Evolutionary conservation across 768 basidiomycete genomes (phyloP).

Genomic region (Suillus brevipes): DNA sequence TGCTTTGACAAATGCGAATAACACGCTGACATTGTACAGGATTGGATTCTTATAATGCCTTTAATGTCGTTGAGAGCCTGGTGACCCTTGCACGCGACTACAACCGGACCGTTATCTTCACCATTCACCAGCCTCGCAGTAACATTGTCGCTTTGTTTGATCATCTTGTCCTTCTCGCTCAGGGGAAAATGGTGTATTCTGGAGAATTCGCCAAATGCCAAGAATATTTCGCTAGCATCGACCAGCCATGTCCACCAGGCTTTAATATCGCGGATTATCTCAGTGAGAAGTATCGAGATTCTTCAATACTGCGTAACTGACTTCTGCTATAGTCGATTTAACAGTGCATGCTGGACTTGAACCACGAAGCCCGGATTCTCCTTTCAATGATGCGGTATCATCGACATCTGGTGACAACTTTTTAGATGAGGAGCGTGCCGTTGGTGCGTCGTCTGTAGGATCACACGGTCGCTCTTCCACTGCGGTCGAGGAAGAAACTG

Average conservation of each 20-base stretch:
- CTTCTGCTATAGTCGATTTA: slow-evolving; percentile 55
- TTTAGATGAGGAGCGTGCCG: slow-evolving; percentile 72
- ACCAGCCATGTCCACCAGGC: slow-evolving; percentile 83
- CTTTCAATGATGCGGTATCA: slow-evolving; percentile 48
- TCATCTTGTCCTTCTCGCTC: slow-evolving; percentile 81
- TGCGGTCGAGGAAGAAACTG: slow-evolving; percentile 47
- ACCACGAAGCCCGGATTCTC: slow-evolving; percentile 32
- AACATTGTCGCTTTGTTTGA: slow-evolving; percentile 98
- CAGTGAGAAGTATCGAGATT: slow-evolving; percentile 54
- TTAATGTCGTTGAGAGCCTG: slow-evolving; percentile 89
- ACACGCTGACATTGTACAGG: slow-evolving; percentile 47
- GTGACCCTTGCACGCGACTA: slow-evolving; percentile 84
- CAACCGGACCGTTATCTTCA: slow-evolving; percentile 94
- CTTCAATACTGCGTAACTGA: not conserved
- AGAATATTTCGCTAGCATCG: slow-evolving; percentile 77
- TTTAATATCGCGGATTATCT: slow-evolving; percentile 98
- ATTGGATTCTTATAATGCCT: slow-evolving; percentile 93
- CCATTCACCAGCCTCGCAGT: slow-evolving; percentile 96
- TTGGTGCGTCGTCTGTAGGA: slow-evolving; percentile 42
- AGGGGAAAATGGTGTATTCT: slow-evolving; percentile 83
- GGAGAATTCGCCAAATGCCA: slow-evolving; percentile 73
- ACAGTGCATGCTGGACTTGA: slow-evolving; percentile 59
- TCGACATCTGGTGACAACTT: slow-evolving; percentile 44
- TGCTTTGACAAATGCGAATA: not conserved
- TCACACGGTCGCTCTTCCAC: slow-evolving; percentile 36